Evolutionary conservation across 306 rosid genomes (phyloP).

Genomic region (Cicer judaicum): DNA sequence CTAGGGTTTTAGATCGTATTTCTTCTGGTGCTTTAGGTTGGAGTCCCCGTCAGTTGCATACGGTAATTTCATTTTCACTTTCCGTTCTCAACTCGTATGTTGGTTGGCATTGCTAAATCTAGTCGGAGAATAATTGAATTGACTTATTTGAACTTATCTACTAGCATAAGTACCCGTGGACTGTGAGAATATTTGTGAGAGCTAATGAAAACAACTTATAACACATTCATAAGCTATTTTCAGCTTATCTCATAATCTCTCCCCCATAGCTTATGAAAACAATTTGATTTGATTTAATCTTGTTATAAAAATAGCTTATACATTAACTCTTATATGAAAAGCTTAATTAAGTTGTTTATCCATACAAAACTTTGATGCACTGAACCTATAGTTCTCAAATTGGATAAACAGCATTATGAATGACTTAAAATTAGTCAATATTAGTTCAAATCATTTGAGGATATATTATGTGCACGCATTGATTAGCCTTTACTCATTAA

Average conservation of each 20-base stretch:
- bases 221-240: too few species aligned
- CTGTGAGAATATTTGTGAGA: too few species aligned
- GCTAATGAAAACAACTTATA: too few species aligned
- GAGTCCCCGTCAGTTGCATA: conserved; percentile 72
- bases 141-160: too few species aligned
- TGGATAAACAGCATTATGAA: background rate
- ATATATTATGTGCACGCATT: background rate
- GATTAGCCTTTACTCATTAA: background rate
- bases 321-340: too few species aligned
- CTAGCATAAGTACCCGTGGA: too few species aligned
- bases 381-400: background rate
- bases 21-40: conserved; percentile 69
- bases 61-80: conserved; percentile 46
- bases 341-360: too few species aligned
- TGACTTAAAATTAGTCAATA: background rate
- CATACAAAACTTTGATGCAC: background rate
- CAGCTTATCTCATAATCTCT: too few species aligned
- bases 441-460: background rate
- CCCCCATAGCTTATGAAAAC: too few species aligned
- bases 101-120: background rate
- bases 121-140: too few species aligned
- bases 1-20: conserved; percentile 62
- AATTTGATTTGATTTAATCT: too few species aligned
- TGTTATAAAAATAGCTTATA: too few species aligned
- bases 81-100: background rate